These are phyloP conservation scores for Aegilops bicornis DNA, from an alignment of 176 grass and related monocot species.

Conservation along the genomic window DNA sequence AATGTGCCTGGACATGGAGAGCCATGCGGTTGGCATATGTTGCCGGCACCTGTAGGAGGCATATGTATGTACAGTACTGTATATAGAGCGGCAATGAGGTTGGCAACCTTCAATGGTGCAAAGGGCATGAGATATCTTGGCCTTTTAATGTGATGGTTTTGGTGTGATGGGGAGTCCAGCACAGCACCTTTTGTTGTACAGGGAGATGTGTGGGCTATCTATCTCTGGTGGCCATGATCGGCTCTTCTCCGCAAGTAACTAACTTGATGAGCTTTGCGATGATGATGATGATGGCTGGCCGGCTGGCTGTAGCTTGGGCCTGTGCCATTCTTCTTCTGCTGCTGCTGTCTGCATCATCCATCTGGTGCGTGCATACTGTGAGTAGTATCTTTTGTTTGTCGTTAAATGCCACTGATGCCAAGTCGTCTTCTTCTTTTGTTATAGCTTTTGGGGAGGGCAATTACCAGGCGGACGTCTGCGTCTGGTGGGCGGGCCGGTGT, in stretches of 20 bases:
- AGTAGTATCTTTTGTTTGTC: not conserved
- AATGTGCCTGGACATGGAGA: not conserved
- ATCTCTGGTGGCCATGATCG: not conserved
- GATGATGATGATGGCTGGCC: no score
- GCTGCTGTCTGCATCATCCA: no score
- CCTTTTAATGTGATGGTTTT: not conserved
- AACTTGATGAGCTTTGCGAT: not conserved
- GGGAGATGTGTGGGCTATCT: not conserved
- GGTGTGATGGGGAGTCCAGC: not conserved
- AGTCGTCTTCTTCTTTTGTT: not conserved
- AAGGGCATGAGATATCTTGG: not conserved
- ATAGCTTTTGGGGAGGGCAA: no score
- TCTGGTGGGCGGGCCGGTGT: not conserved
- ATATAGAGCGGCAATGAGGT: not conserved
- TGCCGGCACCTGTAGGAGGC: no score
- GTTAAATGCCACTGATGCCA: not conserved
- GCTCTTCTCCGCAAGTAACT: not conserved
- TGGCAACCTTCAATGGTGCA: not conserved
- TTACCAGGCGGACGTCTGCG: not conserved
- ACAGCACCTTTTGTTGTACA: not conserved
- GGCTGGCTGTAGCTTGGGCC: no score
- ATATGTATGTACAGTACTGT: not conserved
- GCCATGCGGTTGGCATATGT: not conserved
- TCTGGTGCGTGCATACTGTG: not conserved
- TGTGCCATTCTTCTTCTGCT: no score